Evolutionary conservation across 768 basidiomycete species (phyloP).

Genomic region (Phanerochaete carnosa): DNA sequence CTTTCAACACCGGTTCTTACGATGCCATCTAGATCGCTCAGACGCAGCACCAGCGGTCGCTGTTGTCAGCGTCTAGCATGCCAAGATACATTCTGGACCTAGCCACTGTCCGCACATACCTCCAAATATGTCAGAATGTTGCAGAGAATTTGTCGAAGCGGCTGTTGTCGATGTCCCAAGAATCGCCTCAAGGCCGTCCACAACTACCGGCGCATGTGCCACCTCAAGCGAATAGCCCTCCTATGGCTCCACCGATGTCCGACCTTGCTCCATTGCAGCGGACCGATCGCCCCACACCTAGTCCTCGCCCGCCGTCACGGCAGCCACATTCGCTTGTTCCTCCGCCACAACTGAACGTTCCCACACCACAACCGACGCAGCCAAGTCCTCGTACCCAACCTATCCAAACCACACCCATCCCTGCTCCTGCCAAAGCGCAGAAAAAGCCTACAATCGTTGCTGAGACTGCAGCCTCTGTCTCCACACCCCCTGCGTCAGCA

Average conservation of each 20-base stretch:
- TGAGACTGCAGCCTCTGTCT: slow-evolving; percentile 9
- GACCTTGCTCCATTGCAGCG: neutral
- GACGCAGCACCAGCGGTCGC: neutral
- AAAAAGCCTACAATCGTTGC: slow-evolving; percentile 16
- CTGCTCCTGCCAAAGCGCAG: slow-evolving; percentile 15
- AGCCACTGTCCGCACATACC: slow-evolving; percentile 31
- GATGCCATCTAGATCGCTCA: neutral
- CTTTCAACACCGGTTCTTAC: too few relatives aligned
- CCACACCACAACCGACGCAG: slow-evolving; percentile 6
- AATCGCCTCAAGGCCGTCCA: neutral
- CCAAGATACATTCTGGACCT: neutral
- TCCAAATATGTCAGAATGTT: slow-evolving; percentile 30
- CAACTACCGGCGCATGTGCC: neutral
- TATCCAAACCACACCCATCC: slow-evolving; percentile 2
- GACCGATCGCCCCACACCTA: slow-evolving; percentile 4
- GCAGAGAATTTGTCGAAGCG: slow-evolving; percentile 21
- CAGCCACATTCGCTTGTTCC: slow-evolving; percentile 1
- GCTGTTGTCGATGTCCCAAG: neutral
- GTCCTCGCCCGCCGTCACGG: slow-evolving; percentile 2
- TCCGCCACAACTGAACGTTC: neutral
- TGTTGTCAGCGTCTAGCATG: neutral
- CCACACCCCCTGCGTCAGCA: slow-evolving; percentile 28
- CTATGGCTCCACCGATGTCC: neutral
- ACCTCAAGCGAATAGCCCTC: neutral
- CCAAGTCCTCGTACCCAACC: slow-evolving; percentile 7